Base-by-base conservation (phyloP, 179 eudicot genomes). In the Carnegiea gigantea region DNA sequence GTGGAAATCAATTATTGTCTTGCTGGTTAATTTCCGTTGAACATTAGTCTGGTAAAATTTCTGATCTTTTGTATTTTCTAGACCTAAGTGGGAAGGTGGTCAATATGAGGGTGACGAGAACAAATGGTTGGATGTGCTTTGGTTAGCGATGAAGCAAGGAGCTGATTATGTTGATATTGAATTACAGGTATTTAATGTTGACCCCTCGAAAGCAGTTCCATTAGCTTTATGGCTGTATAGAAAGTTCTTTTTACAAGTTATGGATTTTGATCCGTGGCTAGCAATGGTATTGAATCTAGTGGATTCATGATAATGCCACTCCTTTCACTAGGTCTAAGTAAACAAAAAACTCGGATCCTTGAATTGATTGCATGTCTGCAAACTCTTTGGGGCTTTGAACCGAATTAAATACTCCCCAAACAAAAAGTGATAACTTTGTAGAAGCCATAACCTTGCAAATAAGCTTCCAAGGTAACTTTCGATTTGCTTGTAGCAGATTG, bases 51-150 rank as follows among this genome's bases (percentile, higher is more conserved):
- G 40, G 33, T 28, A 9, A 70, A 18, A 14, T 81, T 59, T 46
- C 51, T 57, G 59, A 67, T 60, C 18, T 44, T 75, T n/a, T 44
- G 51, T 73, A 2, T 28, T 80, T 71, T 71, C 36, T 71, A 84
- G 86, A 68, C 86, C 86, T 46, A 77, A 70, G 46, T 84, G 86
- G 86, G 86, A 84, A 84, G 86, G 86, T 54, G 86, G 86, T 53
- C 74, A 64, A 49, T 84, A 84, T 65, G 79, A 64, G 15, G 86
- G 86, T 51, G 86, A 84, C 51, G 86, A 81, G 13, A 73, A 9
- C 72, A 65, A 73, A 79, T 81, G 86, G 51, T 49, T 81, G 79
- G 73, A 77, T 74, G 81, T 71, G 65, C 83, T 84, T 30, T 72
- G 77, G 17, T 77, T 75, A 67, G 83, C 86, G 12, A 59, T 81